Conservation (phyloP, 805 yeast genomes). For the Candida broadrunensis region DNA sequence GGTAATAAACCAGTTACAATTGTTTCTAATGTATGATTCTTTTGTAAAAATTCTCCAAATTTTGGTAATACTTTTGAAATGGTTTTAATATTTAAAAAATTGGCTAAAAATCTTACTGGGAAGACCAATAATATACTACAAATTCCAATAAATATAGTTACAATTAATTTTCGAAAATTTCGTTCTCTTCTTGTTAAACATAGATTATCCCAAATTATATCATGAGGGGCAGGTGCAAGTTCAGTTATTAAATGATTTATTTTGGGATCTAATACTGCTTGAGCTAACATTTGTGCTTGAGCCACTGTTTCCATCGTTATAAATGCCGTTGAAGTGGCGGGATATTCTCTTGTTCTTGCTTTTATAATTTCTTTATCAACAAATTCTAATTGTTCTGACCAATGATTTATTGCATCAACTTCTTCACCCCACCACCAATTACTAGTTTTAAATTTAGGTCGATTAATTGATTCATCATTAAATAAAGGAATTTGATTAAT, state of each 20-base stretch:
- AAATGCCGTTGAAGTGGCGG: conserved; percentile 88
- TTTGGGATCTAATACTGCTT: conserved; percentile 88
- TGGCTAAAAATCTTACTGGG: conserved; percentile 84
- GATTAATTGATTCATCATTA: conserved; percentile 19
- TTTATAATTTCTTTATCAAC: conserved; percentile 67
- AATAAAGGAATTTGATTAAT: conserved; percentile 19
- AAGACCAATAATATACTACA: conserved; percentile 70
- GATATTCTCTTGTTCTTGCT: conserved; percentile 66
- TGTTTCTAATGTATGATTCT: conserved; percentile 68
- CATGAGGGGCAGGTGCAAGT: conserved; percentile 95
- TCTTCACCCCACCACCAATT: conserved; percentile 50
- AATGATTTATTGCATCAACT: conserved; percentile 81
- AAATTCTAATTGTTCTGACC: conserved; percentile 62
- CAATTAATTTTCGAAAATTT: conserved; percentile 56
- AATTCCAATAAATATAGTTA: conserved; percentile 65
- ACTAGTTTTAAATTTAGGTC: conserved; percentile 67
- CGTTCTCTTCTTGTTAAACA: conserved; percentile 77
- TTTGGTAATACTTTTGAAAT: conserved; percentile 81
- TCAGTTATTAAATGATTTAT: conserved; percentile 78
- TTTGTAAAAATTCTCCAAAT: conserved; percentile 63
- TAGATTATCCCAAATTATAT: conserved; percentile 87
- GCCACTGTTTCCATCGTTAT: conserved; percentile 94
- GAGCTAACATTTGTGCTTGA: conserved; percentile 94
- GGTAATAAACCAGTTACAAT: conserved; percentile 88
- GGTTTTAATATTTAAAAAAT: conserved; percentile 74